These are phyloP conservation scores for Rhizopogon vulgaris DNA, from an alignment of 768 basidiomycete species.

Conservation along the genomic window DNA sequence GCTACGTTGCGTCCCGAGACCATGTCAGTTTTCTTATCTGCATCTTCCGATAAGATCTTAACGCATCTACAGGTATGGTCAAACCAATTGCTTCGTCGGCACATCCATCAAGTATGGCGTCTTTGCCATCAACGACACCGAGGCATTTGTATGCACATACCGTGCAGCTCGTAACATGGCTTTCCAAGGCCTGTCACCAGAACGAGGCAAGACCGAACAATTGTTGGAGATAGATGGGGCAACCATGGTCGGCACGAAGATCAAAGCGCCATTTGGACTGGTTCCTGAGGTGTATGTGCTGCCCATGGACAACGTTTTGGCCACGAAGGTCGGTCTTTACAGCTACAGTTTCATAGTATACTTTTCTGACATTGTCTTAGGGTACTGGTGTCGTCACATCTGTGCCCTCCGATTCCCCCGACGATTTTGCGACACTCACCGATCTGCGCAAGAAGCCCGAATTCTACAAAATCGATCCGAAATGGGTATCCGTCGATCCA, in stretches of 20 bases:
- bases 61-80: slow-evolving; percentile 71
- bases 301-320: slow-evolving; percentile 97
- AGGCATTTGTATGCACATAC: slow-evolving; percentile 83
- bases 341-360: background rate
- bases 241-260: slow-evolving; percentile 79
- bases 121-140: slow-evolving; percentile 80
- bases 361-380: slow-evolving; percentile 26
- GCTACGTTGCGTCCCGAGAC: slow-evolving; percentile 96
- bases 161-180: slow-evolving; percentile 97
- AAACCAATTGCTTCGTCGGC: slow-evolving; percentile 97
- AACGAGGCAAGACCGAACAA: slow-evolving; percentile 66
- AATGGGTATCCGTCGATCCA: slow-evolving; percentile 81
- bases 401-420: slow-evolving; percentile 96
- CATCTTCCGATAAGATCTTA: background rate
- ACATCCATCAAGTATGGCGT: slow-evolving; percentile 87
- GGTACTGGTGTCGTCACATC: slow-evolving; percentile 98
- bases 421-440: slow-evolving; percentile 85
- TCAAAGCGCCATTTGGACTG: slow-evolving; percentile 80
- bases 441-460: slow-evolving; percentile 96
- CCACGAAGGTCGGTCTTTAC: slow-evolving; percentile 65
- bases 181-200: slow-evolving; percentile 79
- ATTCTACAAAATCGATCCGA: slow-evolving; percentile 89
- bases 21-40: slow-evolving; percentile 50
- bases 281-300: slow-evolving; percentile 88
- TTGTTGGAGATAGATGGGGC: slow-evolving; percentile 75